Percentiles rank a stretch among this genome's conserved stretches.
These are phyloP conservation scores for Rhodomyrtus psidioides DNA, from an alignment of 441 rosid genomes.

Conservation along the genomic window DNA sequence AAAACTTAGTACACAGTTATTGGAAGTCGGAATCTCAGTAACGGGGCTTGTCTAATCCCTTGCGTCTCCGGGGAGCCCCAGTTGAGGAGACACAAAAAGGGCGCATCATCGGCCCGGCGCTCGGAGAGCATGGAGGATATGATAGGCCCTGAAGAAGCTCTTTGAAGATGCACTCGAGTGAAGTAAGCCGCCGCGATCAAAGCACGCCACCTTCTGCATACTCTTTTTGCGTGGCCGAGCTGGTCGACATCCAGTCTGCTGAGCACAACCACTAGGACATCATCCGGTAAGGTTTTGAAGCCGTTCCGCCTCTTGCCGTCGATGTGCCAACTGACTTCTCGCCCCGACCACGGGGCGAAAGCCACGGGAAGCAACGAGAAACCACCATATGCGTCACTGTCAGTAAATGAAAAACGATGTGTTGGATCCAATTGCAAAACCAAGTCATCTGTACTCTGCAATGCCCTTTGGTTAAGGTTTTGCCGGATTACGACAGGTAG, in stretches of 20 bases:
- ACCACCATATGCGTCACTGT: not conserved
- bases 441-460: not conserved
- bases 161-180: not conserved
- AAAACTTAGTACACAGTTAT: too few relatives aligned
- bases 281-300: not conserved
- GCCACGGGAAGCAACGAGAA: not conserved
- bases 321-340: not conserved
- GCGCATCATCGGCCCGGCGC: too few relatives aligned
- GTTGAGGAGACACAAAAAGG: not conserved
- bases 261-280: not conserved
- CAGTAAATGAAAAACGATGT: too few relatives aligned
- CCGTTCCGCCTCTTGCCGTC: not conserved
- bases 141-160: not conserved
- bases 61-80: not conserved
- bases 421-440: not conserved
- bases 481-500: too few relatives aligned
- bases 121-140: not conserved
- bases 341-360: not conserved
- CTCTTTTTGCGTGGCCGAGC: not conserved
- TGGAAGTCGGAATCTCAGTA: not conserved
- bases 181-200: not conserved
- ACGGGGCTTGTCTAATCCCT: not conserved
- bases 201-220: not conserved
- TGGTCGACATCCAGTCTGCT: not conserved
- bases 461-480: too few relatives aligned